Evolutionary conservation across 1,284 basidiomycete genomes (phyloP), one percentile per base, ranked within the genome.

Genomic region (Cryptococcus hybrid): DNA sequence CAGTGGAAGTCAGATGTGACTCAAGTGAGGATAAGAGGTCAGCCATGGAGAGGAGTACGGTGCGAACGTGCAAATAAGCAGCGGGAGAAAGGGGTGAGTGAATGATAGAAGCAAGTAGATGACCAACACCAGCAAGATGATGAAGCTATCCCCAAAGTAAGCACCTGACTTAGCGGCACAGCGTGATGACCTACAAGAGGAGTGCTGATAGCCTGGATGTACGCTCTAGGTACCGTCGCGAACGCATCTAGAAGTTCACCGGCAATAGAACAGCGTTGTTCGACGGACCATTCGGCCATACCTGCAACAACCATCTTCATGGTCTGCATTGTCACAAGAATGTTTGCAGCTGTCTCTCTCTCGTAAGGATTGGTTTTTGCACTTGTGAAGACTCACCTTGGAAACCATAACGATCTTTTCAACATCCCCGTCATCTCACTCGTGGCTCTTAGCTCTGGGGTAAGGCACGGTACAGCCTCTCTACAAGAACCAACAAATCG

Each of bases 51-150:
- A 75, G 63, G 2, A 78, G 58, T 7, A 76, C 71, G 12, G 66
- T 68, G 48, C 76, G 65, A 35, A 75, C 73, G 52, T 74, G 70
- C n/a, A 77, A 59, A 53, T 74, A 78, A 4, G 61, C 61, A 50
- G 65, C 69, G 24, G 74, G 71, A 0, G 70, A 72, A 2, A 77
- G 58, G 0, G 74, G 74, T 1, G 65, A 67, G 49, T 75, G 73
- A 43, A 76, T 74, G 49, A 76, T 70, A 9, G 64, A 60, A 24
- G 73, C 74, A 7, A 78, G 66, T n/a, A 78, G 66, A 52, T 78
- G 74, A 13, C 76, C 76, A 7, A 78, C 71, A 11, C 75, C 75
- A 0, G 76, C 76, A 5, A 76, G 60, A 52, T 78, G 76, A 43
- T 76, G 74, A 40, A 77, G 60, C 75, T 75, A 54, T 45, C 2